Conservation (phyloP, 2,329 filamentous ascomycete genomes). For the Cytospora piceicola region DNA sequence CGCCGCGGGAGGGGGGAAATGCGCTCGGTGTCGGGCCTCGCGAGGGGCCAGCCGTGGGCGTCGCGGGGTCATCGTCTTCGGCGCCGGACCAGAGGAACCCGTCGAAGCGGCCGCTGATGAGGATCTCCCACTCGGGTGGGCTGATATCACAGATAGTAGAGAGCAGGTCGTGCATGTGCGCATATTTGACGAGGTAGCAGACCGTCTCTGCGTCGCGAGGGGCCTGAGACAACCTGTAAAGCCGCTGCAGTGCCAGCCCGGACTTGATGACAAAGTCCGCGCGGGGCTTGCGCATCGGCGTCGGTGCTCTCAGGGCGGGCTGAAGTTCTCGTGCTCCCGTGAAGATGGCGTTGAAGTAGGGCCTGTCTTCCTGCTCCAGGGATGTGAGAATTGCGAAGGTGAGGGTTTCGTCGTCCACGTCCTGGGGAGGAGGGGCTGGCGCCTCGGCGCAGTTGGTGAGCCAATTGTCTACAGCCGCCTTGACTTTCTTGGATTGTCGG, state of each 20-base stretch:
- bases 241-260: conserved; percentile 77
- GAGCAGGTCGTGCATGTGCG: conserved; percentile 80
- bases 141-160: conserved; percentile 87
- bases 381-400: conserved; percentile 93
- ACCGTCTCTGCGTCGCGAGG: conserved; percentile 87
- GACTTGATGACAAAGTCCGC: conserved; percentile 76
- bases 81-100: conserved; percentile 94
- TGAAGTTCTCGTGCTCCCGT: conserved; percentile 62
- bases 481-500: conserved; percentile 88
- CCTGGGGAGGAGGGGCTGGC: conserved; percentile 75
- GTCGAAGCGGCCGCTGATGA: conserved; percentile 91
- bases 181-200: conserved; percentile 83
- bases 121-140: conserved; percentile 93
- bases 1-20: conserved; percentile 46
- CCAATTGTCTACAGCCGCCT: conserved; percentile 90
- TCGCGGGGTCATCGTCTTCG: conserved; percentile 58
- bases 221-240: conserved; percentile 74
- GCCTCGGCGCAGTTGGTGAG: conserved; percentile 77
- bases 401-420: conserved; percentile 92
- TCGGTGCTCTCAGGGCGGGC: conserved; percentile 66
- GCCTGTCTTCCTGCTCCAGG: conserved; percentile 73
- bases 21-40: conserved; percentile 59
- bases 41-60: conserved; percentile 46
- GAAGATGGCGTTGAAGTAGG: conserved; percentile 81
- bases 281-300: conserved; percentile 66